Base-by-base conservation (phyloP, 2,329 filamentous ascomycete genomes). In the Aspergillus sergii region DNA sequence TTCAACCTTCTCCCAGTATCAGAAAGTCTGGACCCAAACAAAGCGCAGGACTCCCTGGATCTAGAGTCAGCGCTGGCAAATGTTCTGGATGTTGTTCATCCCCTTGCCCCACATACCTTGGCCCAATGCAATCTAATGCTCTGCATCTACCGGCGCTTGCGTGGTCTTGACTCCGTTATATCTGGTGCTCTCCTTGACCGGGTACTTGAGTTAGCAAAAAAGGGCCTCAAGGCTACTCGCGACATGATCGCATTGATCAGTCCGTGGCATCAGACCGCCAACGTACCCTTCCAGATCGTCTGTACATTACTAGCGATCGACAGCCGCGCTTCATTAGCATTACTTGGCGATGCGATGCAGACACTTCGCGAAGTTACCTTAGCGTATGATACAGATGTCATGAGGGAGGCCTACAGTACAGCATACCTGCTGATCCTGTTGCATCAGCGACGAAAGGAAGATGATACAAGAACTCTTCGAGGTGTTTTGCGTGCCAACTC, bases 221-320 rank as follows among this genome's bases (percentile, higher is more conserved):
- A 79, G 3, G 84, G 81, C 0, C 79, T 87, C 11, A 75, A 77
- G 26, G 82, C 83, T 0, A 83, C 85, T 0, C 77, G 80, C 7
- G 72, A 72, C 7, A 81, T 87, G 69, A 75, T 84, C 0, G 75
- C 78, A 2, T 72, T 74, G 11, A 76, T 77, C 14, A 76, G 78
- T 3, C 85, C 85, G 0, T 88, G 86, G 86, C 86, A 88, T 67
- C 85, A 88, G 62, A 81, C 85, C 53, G 84, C 84, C 32, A 87
- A 88, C 56, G 83, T 88, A 0, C 86, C 86, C 0, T 88, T 88
- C 64, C 86, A 88, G 59, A 81, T 85, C 0, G 79, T 88, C 34
- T 87, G 85, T 63, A 78, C 85, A 0, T 73, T 87, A 6, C 75
- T 88, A 1, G 84, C 83, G 0, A 84, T 88, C 56, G 85, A 88